Conservation (phyloP, 2,329 filamentous ascomycete species). For the Akanthomyces lecanii region DNA sequence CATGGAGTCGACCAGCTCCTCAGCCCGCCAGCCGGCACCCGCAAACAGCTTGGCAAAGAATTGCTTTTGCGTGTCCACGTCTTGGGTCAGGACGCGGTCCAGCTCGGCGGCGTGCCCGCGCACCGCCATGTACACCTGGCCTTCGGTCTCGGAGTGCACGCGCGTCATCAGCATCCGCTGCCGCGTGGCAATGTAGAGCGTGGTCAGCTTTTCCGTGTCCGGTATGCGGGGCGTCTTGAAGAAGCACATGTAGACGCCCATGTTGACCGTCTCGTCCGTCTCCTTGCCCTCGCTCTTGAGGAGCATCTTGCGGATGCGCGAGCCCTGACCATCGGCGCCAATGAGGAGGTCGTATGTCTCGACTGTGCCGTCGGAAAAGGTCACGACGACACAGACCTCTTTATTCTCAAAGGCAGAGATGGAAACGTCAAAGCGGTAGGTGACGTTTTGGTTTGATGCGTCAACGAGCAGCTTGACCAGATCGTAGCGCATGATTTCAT, state of each 20-base stretch:
- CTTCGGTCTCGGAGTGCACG: slow-evolving; percentile 23
- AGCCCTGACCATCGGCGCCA: slow-evolving; percentile 51
- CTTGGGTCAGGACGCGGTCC: slow-evolving; percentile 12
- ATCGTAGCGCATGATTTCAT: slow-evolving; percentile 57
- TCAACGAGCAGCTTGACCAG: slow-evolving; percentile 48
- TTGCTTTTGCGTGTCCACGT: slow-evolving; percentile 29
- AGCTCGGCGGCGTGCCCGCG: slow-evolving; percentile 24
- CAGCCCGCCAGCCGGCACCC: slow-evolving; percentile 39
- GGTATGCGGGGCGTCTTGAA: slow-evolving; percentile 23
- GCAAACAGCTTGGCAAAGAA: slow-evolving; percentile 29
- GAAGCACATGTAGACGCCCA: slow-evolving; percentile 25
- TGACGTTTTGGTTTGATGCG: slow-evolving; percentile 25
- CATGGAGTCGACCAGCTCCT: slow-evolving; percentile 29
- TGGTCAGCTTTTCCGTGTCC: slow-evolving; percentile 19
- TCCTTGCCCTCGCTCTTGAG: slow-evolving; percentile 20
- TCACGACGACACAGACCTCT: slow-evolving; percentile 14
- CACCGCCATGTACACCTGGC: slow-evolving; percentile 33
- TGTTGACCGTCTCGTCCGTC: slow-evolving; percentile 5
- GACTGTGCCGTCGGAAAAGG: slow-evolving; percentile 39
- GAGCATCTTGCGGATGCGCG: slow-evolving; percentile 39
- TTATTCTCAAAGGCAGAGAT: slow-evolving; percentile 28
- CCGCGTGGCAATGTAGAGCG: slow-evolving; percentile 27
- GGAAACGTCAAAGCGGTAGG: slow-evolving; percentile 27
- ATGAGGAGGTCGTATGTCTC: slow-evolving; percentile 45
- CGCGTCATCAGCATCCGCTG: slow-evolving; percentile 32